Percentiles rank a stretch among this genome's conserved stretches.
phyloP scores from a whole-genome alignment of 176 grass and related monocot genomes.

The Phyllostachys edulis region DNA sequence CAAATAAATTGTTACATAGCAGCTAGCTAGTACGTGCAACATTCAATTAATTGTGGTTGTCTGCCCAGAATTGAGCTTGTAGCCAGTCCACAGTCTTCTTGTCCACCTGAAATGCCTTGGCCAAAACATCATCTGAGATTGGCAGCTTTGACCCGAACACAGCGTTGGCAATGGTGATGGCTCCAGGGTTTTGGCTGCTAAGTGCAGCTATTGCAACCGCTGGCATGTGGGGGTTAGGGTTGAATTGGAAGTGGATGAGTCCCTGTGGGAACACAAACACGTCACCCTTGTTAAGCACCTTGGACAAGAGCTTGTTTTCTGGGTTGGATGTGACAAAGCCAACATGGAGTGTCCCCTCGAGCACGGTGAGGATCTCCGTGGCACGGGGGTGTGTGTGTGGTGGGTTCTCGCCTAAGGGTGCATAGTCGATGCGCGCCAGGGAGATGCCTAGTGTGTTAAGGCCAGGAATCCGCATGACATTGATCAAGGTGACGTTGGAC shows the following conservation, averaged over 20 bases:
- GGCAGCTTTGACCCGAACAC: slow-evolving; percentile 13
- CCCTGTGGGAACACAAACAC: not conserved
- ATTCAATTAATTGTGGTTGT: slow-evolving; percentile 7
- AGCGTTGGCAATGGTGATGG: not conserved
- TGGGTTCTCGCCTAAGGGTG: not conserved
- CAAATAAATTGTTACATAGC: not conserved
- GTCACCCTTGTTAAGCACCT: not conserved
- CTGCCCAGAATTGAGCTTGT: not conserved
- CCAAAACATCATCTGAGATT: not conserved
- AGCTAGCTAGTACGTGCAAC: not conserved
- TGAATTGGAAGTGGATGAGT: slow-evolving; percentile 22
- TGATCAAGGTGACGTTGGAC: slow-evolving; percentile 23
- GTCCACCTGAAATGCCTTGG: slow-evolving; percentile 12
- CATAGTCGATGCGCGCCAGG: slow-evolving; percentile 7
- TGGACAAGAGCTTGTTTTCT: slow-evolving; percentile 2
- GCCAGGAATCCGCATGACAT: slow-evolving; percentile 1
- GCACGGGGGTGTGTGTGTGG: not conserved
- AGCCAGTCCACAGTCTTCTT: not conserved
- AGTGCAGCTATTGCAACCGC: not conserved
- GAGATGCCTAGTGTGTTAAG: slow-evolving; percentile 36
- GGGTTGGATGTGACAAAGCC: not conserved
- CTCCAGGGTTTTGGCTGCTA: not conserved
- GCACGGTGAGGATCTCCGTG: slow-evolving; percentile 12
- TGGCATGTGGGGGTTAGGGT: not conserved
- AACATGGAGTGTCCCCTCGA: slow-evolving; percentile 23